Evolutionary conservation across 1,139 yeast genomes (phyloP).

Genomic region (Taphrina deformans): DNA sequence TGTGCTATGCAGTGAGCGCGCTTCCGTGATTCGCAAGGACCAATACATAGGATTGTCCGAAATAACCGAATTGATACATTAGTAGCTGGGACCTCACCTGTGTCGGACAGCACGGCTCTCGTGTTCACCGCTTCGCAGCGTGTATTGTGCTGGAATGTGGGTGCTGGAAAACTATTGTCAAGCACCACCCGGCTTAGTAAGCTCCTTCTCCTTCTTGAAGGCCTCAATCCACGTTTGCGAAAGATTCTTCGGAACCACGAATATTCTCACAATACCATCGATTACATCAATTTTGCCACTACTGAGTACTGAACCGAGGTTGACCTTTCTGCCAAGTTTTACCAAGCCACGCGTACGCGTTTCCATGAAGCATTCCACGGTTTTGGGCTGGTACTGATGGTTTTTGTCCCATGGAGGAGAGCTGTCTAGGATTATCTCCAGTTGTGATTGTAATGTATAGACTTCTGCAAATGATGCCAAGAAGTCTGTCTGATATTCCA

Average conservation of each 20-base stretch:
- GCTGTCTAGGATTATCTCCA: constrained; percentile 55
- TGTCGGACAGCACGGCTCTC: too few species aligned
- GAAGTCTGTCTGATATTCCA: constrained; percentile 80
- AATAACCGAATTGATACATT: too few species aligned
- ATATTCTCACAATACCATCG: constrained; percentile 71
- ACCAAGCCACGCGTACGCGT: constrained; percentile 68
- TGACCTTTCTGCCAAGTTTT: constrained; percentile 76
- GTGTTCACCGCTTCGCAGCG: too few species aligned
- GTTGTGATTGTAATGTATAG: constrained; percentile 51
- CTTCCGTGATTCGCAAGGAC: too few species aligned
- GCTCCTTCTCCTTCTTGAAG: constrained; percentile 49
- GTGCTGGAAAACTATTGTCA: not conserved
- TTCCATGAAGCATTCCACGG: constrained; percentile 75
- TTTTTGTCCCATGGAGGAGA: constrained; percentile 72
- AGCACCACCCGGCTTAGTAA: constrained; percentile 7
- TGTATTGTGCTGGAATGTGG: too few species aligned
- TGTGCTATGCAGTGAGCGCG: too few species aligned
- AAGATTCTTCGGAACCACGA: constrained; percentile 74
- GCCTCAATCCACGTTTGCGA: constrained; percentile 67
- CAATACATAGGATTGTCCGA: too few species aligned
- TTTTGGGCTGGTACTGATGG: constrained; percentile 56
- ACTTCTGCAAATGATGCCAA: constrained; percentile 72
- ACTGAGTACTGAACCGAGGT: constrained; percentile 61
- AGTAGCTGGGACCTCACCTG: too few species aligned
- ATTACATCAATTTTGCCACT: constrained; percentile 62